A percentile compares a stretch with the other conserved stretches of the same genome.
phyloP scores from a whole-genome alignment of 768 basidiomycete genomes.

The Termitomyces sp. region DNA sequence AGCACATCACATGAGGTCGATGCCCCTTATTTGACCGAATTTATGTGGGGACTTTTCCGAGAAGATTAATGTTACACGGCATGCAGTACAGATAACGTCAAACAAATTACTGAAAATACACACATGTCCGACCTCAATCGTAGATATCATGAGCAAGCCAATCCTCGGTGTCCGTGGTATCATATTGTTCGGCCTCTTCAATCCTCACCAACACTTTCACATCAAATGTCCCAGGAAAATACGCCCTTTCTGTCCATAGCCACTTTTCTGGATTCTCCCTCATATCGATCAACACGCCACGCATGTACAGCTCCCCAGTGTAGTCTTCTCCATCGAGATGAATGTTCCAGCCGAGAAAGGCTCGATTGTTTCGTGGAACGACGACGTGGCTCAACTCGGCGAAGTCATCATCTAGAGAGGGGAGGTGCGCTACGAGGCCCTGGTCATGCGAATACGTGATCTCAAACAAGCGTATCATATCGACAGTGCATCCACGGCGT shows the following conservation, averaged over 20 bases:
- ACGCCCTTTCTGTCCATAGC: slow-evolving; percentile 21
- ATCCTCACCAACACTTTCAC: slow-evolving; percentile 26
- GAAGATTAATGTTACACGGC: not conserved
- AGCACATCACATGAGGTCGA: no score
- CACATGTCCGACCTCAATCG: not conserved
- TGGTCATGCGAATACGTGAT: slow-evolving; percentile 51
- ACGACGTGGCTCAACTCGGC: slow-evolving; percentile 18
- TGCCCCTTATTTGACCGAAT: no score
- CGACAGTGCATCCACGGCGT: slow-evolving; percentile 53
- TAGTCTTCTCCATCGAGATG: slow-evolving; percentile 39
- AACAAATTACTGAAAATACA: not conserved
- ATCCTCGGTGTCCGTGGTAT: slow-evolving; percentile 29
- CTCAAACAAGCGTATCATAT: slow-evolving; percentile 52
- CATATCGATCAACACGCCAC: slow-evolving; percentile 31
- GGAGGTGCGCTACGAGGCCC: slow-evolving; percentile 45
- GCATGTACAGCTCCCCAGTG: slow-evolving; percentile 40
- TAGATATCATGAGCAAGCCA: slow-evolving; percentile 21
- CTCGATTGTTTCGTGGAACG: slow-evolving; percentile 29
- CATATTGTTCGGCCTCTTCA: slow-evolving; percentile 27
- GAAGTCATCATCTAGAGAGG: slow-evolving; percentile 29
- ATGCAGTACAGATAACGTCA: not conserved
- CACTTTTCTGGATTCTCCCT: slow-evolving; percentile 27
- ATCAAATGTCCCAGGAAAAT: slow-evolving; percentile 24
- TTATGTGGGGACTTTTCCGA: no score
- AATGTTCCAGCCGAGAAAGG: slow-evolving; percentile 72